Evolutionary conservation across 768 basidiomycete species (phyloP).

Genomic region (Trametes elegans): DNA sequence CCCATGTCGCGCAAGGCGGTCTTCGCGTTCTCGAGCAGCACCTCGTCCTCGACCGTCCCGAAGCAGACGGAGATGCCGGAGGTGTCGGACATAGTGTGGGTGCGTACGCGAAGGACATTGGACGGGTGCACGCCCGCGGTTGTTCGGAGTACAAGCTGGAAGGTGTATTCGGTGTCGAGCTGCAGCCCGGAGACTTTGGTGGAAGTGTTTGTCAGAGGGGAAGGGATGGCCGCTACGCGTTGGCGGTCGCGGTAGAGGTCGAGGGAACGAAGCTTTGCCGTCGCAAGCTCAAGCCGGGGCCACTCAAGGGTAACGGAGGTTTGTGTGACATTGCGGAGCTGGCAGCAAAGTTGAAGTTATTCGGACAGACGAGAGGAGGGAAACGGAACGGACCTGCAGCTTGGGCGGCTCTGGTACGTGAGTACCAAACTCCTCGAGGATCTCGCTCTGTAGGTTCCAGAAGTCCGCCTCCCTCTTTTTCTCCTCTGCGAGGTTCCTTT

Average conservation of each 20-base stretch:
- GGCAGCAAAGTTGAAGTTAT: background rate
- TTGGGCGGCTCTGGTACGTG: slow-evolving; percentile 67
- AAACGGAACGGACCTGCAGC: slow-evolving; percentile 53
- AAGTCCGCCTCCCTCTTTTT: slow-evolving; percentile 79
- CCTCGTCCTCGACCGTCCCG: slow-evolving; percentile 78
- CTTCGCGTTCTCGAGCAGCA: slow-evolving; percentile 79
- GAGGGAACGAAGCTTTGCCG: slow-evolving; percentile 80
- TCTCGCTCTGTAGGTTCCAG: slow-evolving; percentile 79
- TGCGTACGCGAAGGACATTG: slow-evolving; percentile 77
- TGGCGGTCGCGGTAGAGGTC: slow-evolving; percentile 93
- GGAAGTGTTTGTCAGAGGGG: slow-evolving; percentile 78
- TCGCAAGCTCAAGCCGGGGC: slow-evolving; percentile 82
- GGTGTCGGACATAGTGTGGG: slow-evolving; percentile 94
- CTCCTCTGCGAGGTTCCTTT: slow-evolving; percentile 85
- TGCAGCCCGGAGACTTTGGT: slow-evolving; percentile 85
- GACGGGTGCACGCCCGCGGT: slow-evolving; percentile 90
- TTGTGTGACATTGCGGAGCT: slow-evolving; percentile 94
- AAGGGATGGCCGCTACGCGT: slow-evolving; percentile 83
- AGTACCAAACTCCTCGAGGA: slow-evolving; percentile 71
- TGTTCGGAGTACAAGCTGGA: slow-evolving; percentile 92
- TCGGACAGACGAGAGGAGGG: background rate
- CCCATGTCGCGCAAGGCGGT: slow-evolving; percentile 80
- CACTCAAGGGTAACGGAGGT: slow-evolving; percentile 97
- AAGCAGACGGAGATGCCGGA: slow-evolving; percentile 95
- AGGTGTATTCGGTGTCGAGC: slow-evolving; percentile 82